Percentiles rank a stretch among this genome's conserved stretches.
phyloP scores from a whole-genome alignment of 2,329 filamentous ascomycete species.

The Ceratocystiopsis brevicomis region DNA sequence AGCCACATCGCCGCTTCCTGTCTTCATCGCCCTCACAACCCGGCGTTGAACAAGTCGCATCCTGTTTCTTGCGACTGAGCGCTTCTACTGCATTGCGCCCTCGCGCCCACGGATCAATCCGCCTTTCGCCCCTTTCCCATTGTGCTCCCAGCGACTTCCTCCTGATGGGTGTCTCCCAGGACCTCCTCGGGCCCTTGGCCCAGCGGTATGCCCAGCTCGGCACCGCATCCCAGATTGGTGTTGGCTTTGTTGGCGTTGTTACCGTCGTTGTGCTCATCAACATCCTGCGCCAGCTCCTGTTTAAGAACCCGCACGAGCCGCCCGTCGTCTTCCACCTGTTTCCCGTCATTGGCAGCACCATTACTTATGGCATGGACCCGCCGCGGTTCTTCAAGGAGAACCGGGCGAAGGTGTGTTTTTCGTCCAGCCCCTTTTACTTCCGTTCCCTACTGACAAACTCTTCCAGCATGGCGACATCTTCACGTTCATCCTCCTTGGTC shows the following conservation, averaged over 20 bases:
- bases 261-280: conserved; percentile 51
- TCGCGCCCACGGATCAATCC: not conserved
- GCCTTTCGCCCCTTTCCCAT: not conserved
- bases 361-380: conserved; percentile 89
- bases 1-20: too few relatives aligned
- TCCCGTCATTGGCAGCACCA: conserved; percentile 71
- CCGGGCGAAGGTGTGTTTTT: conserved; percentile 42
- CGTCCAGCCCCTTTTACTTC: conserved; percentile 13
- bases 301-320: conserved; percentile 66
- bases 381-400: conserved; percentile 66
- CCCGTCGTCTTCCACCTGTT: conserved; percentile 68
- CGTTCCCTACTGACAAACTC: not conserved
- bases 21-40: too few relatives aligned
- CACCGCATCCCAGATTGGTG: conserved; percentile 26
- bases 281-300: conserved; percentile 58
- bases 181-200: conserved; percentile 29
- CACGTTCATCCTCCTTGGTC: conserved; percentile 33
- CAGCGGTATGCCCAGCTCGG: conserved; percentile 30
- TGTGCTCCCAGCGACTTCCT: not conserved
- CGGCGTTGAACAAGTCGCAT: too few relatives aligned
- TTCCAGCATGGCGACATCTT: conserved; percentile 31
- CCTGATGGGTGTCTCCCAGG: conserved; percentile 34
- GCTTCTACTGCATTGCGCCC: too few relatives aligned
- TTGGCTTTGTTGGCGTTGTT: conserved; percentile 25
- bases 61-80: too few relatives aligned